Conservation (phyloP, 108 stramenopile species). For the Cyclotella choctawhatcheeana region DNA sequence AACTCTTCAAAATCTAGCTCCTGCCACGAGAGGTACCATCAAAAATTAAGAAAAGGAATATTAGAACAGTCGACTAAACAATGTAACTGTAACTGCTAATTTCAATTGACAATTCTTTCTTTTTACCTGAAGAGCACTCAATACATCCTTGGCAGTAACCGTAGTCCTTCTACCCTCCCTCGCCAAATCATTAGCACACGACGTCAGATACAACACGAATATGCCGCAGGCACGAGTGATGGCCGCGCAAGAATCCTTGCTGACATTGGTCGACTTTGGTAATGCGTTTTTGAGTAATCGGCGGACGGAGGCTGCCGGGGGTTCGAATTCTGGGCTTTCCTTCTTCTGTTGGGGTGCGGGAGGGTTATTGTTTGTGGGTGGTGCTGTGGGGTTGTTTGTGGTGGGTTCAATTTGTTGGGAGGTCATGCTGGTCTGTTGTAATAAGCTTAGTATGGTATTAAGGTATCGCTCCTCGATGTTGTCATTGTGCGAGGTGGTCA, state of each 20-base stretch:
- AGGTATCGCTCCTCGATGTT: no score
- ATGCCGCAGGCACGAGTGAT: constrained; percentile 90
- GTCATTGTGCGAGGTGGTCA: no score
- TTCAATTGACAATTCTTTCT: no score
- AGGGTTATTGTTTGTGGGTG: not conserved
- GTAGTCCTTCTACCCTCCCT: constrained; percentile 87
- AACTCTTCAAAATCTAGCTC: constrained; percentile 90
- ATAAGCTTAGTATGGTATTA: no score
- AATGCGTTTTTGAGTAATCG: constrained; percentile 84
- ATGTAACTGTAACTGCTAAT: no score
- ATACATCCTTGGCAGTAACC: constrained; percentile 88
- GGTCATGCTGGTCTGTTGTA: no score
- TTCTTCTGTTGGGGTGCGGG: constrained; percentile 31
- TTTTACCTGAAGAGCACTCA: constrained; percentile 54
- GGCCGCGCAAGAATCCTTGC: constrained; percentile 85
- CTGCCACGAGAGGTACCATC: constrained; percentile 17
- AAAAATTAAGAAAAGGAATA: not conserved
- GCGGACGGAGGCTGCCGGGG: constrained; percentile 87
- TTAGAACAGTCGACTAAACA: not conserved
- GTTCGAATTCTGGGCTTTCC: constrained; percentile 87
- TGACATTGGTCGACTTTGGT: constrained; percentile 80
- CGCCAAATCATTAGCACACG: constrained; percentile 92
- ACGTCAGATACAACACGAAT: constrained; percentile 92
- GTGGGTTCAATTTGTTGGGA: constrained; percentile 6
- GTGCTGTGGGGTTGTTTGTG: not conserved